Conservation (phyloP, 202 grass and related monocot species). For the Thinopyrum obtusiflorum region DNA sequence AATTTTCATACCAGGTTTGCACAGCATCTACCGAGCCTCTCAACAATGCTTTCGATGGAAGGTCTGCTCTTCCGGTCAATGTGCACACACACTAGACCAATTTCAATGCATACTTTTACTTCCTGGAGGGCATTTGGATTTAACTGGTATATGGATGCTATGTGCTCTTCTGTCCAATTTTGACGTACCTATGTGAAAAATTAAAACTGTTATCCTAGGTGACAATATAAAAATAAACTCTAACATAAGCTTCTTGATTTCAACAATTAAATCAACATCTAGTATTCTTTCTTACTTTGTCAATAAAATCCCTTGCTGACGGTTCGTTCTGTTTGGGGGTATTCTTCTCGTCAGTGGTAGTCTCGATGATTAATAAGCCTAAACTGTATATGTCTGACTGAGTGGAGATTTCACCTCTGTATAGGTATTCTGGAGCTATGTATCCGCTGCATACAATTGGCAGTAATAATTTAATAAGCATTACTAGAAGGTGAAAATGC, state of each 20-base stretch:
- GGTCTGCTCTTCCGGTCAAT: not conserved
- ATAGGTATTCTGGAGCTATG: slow-evolving; percentile 36
- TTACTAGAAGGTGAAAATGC: not conserved
- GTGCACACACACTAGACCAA: slow-evolving; percentile 19
- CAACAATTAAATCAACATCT: not conserved
- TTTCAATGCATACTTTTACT: slow-evolving; percentile 29
- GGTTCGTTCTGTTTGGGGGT: not conserved
- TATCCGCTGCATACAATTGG: slow-evolving; percentile 19
- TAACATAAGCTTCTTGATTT: not conserved
- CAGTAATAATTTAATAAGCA: not conserved
- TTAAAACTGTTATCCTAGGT: not conserved
- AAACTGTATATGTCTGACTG: slow-evolving; percentile 41
- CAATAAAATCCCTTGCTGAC: not conserved
- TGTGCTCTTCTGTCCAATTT: not conserved
- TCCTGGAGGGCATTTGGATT: not conserved
- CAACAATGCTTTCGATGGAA: not conserved
- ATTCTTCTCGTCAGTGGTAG: slow-evolving; percentile 18
- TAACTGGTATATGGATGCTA: not conserved
- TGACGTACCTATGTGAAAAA: not conserved
- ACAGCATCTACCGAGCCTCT: not conserved
- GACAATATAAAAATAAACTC: not conserved
- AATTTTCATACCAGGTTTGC: not conserved
- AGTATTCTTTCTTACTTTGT: not conserved
- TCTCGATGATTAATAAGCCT: slow-evolving; percentile 29
- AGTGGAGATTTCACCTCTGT: slow-evolving; percentile 39